Evolutionary conservation across 2,329 filamentous ascomycete species (phyloP).

Genomic region (Curvularia sp.): DNA sequence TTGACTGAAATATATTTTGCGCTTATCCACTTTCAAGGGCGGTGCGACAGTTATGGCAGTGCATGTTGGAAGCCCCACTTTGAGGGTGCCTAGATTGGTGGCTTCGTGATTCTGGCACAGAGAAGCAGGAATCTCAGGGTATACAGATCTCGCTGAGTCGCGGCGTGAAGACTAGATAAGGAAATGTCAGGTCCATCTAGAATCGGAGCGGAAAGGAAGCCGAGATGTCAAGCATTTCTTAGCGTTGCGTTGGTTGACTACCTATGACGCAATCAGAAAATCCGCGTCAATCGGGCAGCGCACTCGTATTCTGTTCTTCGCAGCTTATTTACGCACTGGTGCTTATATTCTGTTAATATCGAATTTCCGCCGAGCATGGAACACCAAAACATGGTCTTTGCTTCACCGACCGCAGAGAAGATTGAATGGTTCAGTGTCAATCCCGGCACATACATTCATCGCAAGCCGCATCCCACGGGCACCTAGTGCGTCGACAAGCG

Average conservation of each 20-base stretch:
- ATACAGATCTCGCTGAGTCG: neutral
- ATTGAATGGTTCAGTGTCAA: neutral
- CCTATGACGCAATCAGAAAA: slow-evolving; percentile 8
- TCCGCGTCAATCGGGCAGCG: neutral
- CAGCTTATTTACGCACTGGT: neutral
- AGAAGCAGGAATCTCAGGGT: neutral
- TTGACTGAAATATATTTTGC: neutral
- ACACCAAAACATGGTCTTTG: neutral
- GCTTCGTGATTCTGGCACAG: neutral
- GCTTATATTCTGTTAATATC: neutral
- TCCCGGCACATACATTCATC: neutral
- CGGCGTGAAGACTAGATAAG: neutral
- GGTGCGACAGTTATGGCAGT: neutral
- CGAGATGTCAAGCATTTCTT: slow-evolving; percentile 19
- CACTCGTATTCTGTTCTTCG: neutral
- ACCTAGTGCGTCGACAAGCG: slow-evolving; percentile 15
- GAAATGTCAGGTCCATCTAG: neutral
- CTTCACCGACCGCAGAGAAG: neutral
- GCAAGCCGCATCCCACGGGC: slow-evolving; percentile 19
- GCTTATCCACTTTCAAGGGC: too few relatives aligned
- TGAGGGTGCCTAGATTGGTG: too few relatives aligned
- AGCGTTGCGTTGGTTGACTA: slow-evolving; percentile 9
- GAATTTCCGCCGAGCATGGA: neutral
- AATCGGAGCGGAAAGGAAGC: neutral
- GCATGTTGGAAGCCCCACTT: neutral